Percentiles rank a stretch among this genome's conserved stretches.
Evolutionary conservation across 306 rosid genomes (phyloP).

Genomic region (Bauhinia variegata): DNA sequence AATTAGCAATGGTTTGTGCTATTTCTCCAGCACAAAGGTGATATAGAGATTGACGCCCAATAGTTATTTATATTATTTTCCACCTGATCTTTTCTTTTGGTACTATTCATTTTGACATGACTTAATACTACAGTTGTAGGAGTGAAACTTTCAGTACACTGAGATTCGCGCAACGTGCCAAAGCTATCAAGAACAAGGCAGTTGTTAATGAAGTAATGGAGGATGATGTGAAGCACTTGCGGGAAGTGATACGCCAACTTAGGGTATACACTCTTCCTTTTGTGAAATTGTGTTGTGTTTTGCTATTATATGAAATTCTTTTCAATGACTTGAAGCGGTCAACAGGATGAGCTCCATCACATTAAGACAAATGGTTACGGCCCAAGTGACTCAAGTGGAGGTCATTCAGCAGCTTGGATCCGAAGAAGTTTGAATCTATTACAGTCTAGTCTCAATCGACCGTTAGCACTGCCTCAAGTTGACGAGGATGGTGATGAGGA

Average conservation of each 20-base stretch:
- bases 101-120: slow-evolving; percentile 35
- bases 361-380: slow-evolving; percentile 68
- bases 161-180: slow-evolving; percentile 97
- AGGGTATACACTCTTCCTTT: slow-evolving; percentile 60
- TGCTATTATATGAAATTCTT: slow-evolving; percentile 21
- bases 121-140: slow-evolving; percentile 69
- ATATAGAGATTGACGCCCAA: slow-evolving; percentile 28
- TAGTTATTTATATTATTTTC: slow-evolving; percentile 27
- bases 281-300: slow-evolving; percentile 29
- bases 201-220: slow-evolving; percentile 92
- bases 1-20: slow-evolving; percentile 99
- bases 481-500: slow-evolving; percentile 95
- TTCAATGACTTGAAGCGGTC: slow-evolving; percentile 37
- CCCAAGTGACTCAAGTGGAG: slow-evolving; percentile 65
- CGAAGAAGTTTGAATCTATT: slow-evolving; percentile 79
- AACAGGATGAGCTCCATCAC: slow-evolving; percentile 90
- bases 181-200: slow-evolving; percentile 97
- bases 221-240: slow-evolving; percentile 84
- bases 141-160: slow-evolving; percentile 96
- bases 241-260: slow-evolving; percentile 88
- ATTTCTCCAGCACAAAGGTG: slow-evolving; percentile 94
- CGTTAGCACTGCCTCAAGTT: slow-evolving; percentile 47
- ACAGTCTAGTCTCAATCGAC: slow-evolving; percentile 69
- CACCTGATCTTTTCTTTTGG: slow-evolving; percentile 21
- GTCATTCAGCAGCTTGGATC: slow-evolving; percentile 90